Evolutionary conservation across 345 rosid genomes (phyloP).

Genomic region (Heritiera fomes): DNA sequence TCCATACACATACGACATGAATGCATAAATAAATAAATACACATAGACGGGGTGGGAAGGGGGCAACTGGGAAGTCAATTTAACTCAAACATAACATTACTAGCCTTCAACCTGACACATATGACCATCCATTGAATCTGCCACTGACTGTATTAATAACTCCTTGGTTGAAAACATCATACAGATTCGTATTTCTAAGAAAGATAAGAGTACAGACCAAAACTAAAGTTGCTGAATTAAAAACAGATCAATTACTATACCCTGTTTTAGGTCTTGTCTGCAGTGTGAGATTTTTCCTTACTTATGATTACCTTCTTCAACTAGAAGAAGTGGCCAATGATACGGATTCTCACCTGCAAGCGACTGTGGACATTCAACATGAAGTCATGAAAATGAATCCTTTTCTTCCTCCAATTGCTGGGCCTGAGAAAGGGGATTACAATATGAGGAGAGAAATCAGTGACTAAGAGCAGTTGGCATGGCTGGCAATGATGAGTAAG

Average conservation of each 20-base stretch:
- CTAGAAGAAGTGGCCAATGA: not conserved
- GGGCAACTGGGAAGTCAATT: not conserved
- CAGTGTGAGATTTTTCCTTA: not conserved
- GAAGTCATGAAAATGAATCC: conserved; percentile 99
- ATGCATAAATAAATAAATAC: conserved; percentile 2
- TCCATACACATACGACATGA: not conserved
- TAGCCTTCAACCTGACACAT: not conserved
- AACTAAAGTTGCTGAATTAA: not conserved
- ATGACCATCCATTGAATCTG: not conserved
- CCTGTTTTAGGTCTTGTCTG: not conserved
- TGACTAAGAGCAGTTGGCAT: not conserved
- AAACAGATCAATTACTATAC: not conserved
- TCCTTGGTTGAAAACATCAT: not conserved
- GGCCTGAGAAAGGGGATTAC: conserved; percentile 55
- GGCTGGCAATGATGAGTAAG: conserved; percentile 3
- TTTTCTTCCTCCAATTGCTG: conserved; percentile 82
- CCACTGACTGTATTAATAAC: not conserved
- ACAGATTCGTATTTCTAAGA: too few species aligned
- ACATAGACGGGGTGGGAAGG: not conserved
- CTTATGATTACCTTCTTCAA: not conserved
- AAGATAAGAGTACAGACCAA: not conserved
- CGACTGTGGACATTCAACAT: conserved; percentile 94
- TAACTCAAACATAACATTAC: not conserved
- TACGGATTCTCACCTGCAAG: conserved; percentile 65
- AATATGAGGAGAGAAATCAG: conserved; percentile 6